A percentile compares a stretch with the other conserved stretches of the same genome.
phyloP scores from a whole-genome alignment of 208 protist species.

The Leishmania tarentolae region DNA sequence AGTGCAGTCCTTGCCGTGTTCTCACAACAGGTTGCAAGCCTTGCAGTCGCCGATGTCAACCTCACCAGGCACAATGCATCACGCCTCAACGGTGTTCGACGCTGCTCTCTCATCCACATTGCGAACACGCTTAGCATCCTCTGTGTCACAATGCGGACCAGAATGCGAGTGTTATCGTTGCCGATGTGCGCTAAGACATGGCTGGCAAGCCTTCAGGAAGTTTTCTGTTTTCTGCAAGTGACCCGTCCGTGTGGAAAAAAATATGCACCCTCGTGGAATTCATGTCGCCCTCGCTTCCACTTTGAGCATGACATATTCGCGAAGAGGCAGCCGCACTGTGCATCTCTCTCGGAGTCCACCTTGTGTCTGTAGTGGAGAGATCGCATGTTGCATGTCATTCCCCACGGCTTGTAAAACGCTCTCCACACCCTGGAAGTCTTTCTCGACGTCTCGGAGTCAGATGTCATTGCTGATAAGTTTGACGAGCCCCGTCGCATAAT shows the following conservation, averaged over 20 bases:
- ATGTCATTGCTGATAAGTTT: constrained; percentile 43
- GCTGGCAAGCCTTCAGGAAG: constrained; percentile 23
- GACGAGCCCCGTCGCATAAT: constrained; percentile 60
- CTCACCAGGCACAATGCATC: constrained; percentile 75
- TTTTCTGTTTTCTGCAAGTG: constrained; percentile 68
- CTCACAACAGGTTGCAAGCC: constrained; percentile 37
- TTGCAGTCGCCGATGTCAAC: constrained; percentile 40
- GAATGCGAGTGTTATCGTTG: constrained; percentile 85
- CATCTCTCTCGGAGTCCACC: constrained; percentile 27
- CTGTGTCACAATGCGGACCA: constrained; percentile 54
- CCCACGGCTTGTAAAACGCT: constrained; percentile 18
- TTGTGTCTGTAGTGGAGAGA: constrained; percentile 34
- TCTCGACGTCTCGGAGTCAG: constrained; percentile 38
- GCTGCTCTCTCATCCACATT: constrained; percentile 60
- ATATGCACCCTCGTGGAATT: constrained; percentile 64
- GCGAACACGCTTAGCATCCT: constrained; percentile 44
- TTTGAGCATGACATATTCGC: constrained; percentile 19
- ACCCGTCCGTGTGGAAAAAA: constrained; percentile 55
- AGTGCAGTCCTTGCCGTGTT: constrained; percentile 57
- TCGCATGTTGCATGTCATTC: constrained; percentile 15
- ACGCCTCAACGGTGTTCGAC: constrained; percentile 43
- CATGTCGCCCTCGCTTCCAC: constrained; percentile 19
- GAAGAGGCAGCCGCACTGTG: constrained; percentile 28
- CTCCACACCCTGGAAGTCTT: constrained; percentile 31
- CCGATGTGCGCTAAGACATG: constrained; percentile 63